Evolutionary conservation across 2,329 filamentous ascomycete genomes (phyloP), one percentile per base, ranked within the genome.

Genomic region (Aspergillus sergii): DNA sequence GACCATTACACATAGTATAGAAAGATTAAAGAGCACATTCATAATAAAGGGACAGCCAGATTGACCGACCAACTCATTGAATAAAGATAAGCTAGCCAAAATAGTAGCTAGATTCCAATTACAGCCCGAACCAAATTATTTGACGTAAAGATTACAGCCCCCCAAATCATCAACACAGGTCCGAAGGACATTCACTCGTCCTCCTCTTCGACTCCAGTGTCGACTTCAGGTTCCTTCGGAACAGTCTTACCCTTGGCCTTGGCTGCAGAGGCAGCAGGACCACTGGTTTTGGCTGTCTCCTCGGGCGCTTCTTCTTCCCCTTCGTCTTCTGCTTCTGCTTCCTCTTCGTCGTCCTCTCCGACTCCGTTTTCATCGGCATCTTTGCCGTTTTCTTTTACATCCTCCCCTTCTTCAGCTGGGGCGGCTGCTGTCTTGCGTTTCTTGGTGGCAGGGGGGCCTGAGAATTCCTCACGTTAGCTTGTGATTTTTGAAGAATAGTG

Each of bases 191-290:
- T 41, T 7, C 50, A 68, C 64, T 71, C 69, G 43, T 72, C 64
- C 50, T 72, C 67, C 61, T 78, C 73, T 32, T 70, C 73, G 61
- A 65, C 72, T 60, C 75, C 73, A 46, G 65, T 72, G 58, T 76
- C 73, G 48, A 74, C 71, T 64, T 80, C 79, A 54, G 73, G 56
- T 59, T 76, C 73, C 67, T 75, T 73, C 14, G 73, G 71, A 60
- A 73, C 68, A 54, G 60, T 63, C 19, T 51, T 67, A 28, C 66
- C 75, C 74, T 76, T 79, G 11, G 65, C 73, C 67, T 74, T 75
- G 23, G 72, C 71, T 30, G 75, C 78, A 34, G 71, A 64, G 1
- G 71, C 71, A 63, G 75, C 71, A 62, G 77, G 75, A 6, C 65
- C 76, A 59, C 75, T 75, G 28, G 66, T 68, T 65, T 75, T 71